Percentiles rank a stretch among this genome's conserved stretches.
Conservation (phyloP, 805 yeast species). For the Ogataea nitratoaversa region DNA sequence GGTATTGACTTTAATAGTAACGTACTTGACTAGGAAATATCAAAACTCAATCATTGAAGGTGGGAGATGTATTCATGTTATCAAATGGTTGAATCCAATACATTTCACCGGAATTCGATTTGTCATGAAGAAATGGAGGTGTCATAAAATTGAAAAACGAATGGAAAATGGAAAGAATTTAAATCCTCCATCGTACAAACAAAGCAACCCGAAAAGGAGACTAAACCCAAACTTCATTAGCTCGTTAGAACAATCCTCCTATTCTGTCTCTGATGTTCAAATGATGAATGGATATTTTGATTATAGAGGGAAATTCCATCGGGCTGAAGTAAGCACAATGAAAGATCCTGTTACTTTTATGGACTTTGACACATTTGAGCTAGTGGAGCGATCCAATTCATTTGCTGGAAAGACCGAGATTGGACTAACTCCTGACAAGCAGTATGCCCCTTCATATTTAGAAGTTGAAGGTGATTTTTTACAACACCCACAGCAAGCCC, state of each 20-base stretch:
- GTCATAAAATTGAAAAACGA: background rate
- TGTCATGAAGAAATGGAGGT: too few species aligned
- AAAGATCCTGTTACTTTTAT: conserved; percentile 12
- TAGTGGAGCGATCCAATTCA: too few species aligned
- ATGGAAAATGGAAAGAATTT: background rate
- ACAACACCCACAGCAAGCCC: background rate
- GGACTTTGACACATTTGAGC: conserved; percentile 12
- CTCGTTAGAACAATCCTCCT: conserved; percentile 6
- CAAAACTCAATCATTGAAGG: too few species aligned
- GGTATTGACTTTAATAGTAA: too few species aligned
- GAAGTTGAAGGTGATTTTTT: background rate
- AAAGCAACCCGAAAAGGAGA: conserved; percentile 6
- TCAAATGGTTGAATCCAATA: too few species aligned
- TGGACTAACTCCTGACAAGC: conserved; percentile 5
- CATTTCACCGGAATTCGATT: too few species aligned
- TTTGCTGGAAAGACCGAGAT: too few species aligned
- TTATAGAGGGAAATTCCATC: conserved; percentile 9
- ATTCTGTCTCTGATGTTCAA: conserved; percentile 13
- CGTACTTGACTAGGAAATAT: too few species aligned
- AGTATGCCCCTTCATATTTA: conserved; percentile 7
- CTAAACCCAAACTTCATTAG: background rate
- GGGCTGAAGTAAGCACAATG: conserved; percentile 9
- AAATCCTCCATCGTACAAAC: conserved; percentile 14
- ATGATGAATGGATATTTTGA: conserved; percentile 9
- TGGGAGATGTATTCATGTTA: too few species aligned